phyloP scores from a whole-genome alignment of 352 stramenopile genomes.

The Pythium vanterpoolii region DNA sequence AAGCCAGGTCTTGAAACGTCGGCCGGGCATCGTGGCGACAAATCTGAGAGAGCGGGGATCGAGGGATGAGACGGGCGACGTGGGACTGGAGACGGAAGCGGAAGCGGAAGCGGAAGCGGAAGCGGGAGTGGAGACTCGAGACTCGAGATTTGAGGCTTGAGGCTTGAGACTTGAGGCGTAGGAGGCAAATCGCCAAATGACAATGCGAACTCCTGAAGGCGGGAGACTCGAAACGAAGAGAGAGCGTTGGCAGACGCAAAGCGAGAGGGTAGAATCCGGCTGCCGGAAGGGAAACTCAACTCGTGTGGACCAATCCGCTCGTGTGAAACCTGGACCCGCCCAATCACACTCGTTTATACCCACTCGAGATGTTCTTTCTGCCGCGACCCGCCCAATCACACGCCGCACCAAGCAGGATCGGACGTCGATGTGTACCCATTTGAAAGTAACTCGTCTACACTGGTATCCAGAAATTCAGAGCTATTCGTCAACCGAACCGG shows the following conservation, averaged over 20 bases:
- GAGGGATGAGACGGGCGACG: neutral
- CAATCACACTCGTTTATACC: neutral
- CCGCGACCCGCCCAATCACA: no score
- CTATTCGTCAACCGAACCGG: neutral
- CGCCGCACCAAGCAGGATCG: no score
- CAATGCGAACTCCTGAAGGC: neutral
- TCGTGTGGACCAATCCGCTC: constrained; percentile 1
- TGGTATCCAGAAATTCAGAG: neutral
- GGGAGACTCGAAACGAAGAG: neutral
- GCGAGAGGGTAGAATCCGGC: neutral
- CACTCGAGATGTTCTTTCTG: no score
- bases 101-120: no score
- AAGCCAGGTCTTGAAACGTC: neutral
- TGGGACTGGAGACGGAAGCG: neutral
- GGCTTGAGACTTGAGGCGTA: neutral
- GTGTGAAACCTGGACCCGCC: neutral
- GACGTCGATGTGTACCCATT: neutral
- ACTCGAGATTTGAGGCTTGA: neutral
- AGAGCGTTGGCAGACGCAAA: neutral
- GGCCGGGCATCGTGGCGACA: neutral
- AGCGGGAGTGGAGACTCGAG: no score
- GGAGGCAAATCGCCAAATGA: constrained; percentile 5
- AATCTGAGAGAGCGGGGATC: neutral
- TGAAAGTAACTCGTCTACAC: neutral
- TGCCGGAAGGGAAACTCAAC: neutral